phyloP scores from a whole-genome alignment of 768 basidiomycete genomes.

The Cystoderma amianthinum region DNA sequence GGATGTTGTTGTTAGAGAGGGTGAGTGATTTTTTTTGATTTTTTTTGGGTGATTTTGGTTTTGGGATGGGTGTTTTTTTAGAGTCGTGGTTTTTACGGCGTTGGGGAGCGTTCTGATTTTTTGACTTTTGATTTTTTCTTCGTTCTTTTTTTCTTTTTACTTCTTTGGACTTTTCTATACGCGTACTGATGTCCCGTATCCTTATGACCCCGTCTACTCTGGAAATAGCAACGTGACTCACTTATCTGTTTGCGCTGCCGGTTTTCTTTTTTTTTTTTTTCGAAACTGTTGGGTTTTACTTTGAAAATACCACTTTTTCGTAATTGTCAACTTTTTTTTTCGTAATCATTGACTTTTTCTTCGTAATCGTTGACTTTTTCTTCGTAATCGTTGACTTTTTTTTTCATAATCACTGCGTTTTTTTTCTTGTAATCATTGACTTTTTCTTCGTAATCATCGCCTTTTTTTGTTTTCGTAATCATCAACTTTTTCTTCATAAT shows the following conservation, averaged over 20 bases:
- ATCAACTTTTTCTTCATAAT: background rate
- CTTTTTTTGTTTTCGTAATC: too few species aligned
- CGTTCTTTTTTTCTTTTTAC: background rate
- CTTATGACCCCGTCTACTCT: too few species aligned
- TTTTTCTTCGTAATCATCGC: too few species aligned
- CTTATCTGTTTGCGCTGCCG: too few species aligned
- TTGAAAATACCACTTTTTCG: too few species aligned
- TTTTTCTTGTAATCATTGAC: too few species aligned
- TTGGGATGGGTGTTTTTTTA: background rate
- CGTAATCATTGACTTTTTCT: background rate
- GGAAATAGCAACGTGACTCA: too few species aligned
- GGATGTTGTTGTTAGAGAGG: constrained; percentile 67
- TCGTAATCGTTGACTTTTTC: too few species aligned
- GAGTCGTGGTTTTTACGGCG: background rate
- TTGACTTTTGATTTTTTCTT: background rate
- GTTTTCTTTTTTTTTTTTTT: too few species aligned
- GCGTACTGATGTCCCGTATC: background rate
- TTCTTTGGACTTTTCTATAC: background rate
- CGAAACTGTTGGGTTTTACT: too few species aligned
- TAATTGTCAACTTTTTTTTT: too few species aligned
- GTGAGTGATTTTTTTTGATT: constrained; percentile 20
- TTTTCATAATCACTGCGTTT: background rate
- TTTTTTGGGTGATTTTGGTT: constrained; percentile 1
- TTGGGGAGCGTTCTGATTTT: background rate
- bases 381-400: too few species aligned